Conservation (phyloP, 2,329 filamentous ascomycete species). For the Pseudogymnoascus sp. region DNA sequence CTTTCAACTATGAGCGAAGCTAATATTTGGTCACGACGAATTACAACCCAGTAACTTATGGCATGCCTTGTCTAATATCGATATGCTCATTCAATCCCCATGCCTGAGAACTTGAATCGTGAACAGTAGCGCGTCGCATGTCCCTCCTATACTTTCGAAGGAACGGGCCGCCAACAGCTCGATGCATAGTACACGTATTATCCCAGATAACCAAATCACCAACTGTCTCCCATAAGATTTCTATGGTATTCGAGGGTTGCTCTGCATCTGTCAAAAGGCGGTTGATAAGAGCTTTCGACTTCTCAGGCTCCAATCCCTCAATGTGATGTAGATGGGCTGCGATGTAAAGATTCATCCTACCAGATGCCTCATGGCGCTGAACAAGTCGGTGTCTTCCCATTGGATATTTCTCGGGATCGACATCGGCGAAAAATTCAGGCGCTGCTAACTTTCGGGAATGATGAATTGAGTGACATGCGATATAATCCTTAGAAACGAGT, state of each 20-base stretch:
- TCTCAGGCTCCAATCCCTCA: slow-evolving; percentile 34
- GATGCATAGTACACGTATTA: slow-evolving; percentile 48
- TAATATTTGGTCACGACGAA: too few species aligned
- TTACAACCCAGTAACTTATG: neutral
- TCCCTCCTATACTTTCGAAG: slow-evolving; percentile 43
- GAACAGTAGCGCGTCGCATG: slow-evolving; percentile 48
- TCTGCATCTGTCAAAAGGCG: slow-evolving; percentile 39
- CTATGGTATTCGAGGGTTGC: slow-evolving; percentile 39
- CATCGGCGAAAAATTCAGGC: slow-evolving; percentile 40
- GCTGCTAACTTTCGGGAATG: slow-evolving; percentile 47
- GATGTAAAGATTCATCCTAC: slow-evolving; percentile 47
- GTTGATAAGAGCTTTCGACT: slow-evolving; percentile 31
- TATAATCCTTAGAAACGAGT: slow-evolving; percentile 35
- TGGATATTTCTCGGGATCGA: slow-evolving; percentile 30
- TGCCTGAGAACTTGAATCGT: slow-evolving; percentile 36
- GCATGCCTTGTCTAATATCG: slow-evolving; percentile 25
- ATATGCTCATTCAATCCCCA: slow-evolving; percentile 35
- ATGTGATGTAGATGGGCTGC: slow-evolving; percentile 48
- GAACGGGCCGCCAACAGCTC: slow-evolving; percentile 41
- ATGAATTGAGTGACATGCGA: slow-evolving; percentile 45
- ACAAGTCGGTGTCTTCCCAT: slow-evolving; percentile 39
- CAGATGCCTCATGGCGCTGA: slow-evolving; percentile 46
- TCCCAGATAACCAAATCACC: slow-evolving; percentile 52
- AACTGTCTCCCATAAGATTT: slow-evolving; percentile 40
- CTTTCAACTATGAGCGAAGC: too few species aligned